Conservation (phyloP, 192 early-diverging fungal species). For the Pecoramyces ruminantium region DNA sequence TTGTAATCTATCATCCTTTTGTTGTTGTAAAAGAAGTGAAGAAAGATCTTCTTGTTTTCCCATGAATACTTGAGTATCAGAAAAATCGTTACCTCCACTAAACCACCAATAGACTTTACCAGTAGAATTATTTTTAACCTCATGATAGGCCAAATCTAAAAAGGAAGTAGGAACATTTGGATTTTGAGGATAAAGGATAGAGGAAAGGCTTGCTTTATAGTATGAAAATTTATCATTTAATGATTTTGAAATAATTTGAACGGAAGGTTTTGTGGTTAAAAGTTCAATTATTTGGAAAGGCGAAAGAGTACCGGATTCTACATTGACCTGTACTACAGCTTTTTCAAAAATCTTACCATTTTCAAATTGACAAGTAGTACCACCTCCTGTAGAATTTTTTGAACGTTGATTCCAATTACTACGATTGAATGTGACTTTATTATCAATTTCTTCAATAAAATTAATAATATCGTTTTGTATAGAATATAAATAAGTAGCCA, state of each 20-base stretch:
- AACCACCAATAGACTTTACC: neutral
- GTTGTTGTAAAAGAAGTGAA: too few species aligned
- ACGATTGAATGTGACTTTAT: neutral
- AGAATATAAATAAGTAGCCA: neutral
- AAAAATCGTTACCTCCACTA: neutral
- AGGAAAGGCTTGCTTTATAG: neutral
- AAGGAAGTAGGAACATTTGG: neutral
- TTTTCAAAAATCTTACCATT: neutral
- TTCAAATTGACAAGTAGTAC: neutral
- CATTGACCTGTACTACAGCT: neutral
- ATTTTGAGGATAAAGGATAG: neutral
- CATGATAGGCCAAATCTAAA: neutral
- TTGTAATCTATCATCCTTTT: too few species aligned
- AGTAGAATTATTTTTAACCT: neutral
- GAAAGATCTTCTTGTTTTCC: neutral
- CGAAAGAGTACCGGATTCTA: neutral
- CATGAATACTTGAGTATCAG: neutral
- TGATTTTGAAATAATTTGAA: neutral
- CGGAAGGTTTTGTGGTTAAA: neutral
- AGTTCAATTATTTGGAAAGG: neutral
- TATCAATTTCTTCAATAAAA: neutral
- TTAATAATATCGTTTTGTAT: neutral
- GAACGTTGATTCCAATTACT: neutral
- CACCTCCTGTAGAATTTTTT: neutral
- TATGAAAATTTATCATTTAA: neutral